phyloP scores from a whole-genome alignment of 1,284 basidiomycete genomes.

The Ustilago curta region DNA sequence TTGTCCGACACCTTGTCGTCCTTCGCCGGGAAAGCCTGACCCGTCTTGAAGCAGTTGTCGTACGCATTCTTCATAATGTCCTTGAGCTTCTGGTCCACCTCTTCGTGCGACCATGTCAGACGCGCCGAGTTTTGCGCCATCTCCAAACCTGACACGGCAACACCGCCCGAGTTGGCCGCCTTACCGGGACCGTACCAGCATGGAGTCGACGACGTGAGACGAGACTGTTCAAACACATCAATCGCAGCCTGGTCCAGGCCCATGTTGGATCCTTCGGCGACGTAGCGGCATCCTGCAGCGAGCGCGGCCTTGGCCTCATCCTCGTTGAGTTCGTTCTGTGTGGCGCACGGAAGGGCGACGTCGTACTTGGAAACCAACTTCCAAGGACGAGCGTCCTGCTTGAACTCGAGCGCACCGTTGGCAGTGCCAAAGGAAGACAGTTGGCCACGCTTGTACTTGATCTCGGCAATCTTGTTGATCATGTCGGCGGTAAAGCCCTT shows the following conservation, averaged over 20 bases:
- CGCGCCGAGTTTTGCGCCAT: constrained; percentile 79
- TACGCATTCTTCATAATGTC: constrained; percentile 81
- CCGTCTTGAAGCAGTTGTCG: constrained; percentile 76
- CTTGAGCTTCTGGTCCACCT: constrained; percentile 80
- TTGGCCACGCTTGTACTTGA: constrained; percentile 78
- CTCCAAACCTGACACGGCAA: constrained; percentile 78
- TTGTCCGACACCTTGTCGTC: constrained; percentile 65
- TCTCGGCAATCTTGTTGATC: constrained; percentile 71
- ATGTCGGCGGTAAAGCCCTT: constrained; percentile 71
- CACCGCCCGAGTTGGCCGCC: constrained; percentile 68
- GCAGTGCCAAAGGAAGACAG: constrained; percentile 52
- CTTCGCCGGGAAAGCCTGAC: constrained; percentile 75
- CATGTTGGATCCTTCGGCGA: constrained; percentile 81
- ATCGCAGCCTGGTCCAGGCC: constrained; percentile 75
- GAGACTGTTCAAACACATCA: constrained; percentile 78
- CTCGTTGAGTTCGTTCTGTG: constrained; percentile 81
- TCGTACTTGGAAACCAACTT: constrained; percentile 76
- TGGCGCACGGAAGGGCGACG: constrained; percentile 81
- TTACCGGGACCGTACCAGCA: constrained; percentile 61
- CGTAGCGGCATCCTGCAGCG: constrained; percentile 78
- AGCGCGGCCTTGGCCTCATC: constrained; percentile 80
- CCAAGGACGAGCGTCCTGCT: constrained; percentile 77
- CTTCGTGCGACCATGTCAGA: constrained; percentile 76
- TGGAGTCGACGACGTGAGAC: constrained; percentile 69
- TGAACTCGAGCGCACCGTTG: constrained; percentile 47